Percentiles rank a stretch among this genome's conserved stretches.
These are phyloP conservation scores for Flaveria trinervia DNA, from an alignment of 129 eudicot species.

Conservation along the genomic window DNA sequence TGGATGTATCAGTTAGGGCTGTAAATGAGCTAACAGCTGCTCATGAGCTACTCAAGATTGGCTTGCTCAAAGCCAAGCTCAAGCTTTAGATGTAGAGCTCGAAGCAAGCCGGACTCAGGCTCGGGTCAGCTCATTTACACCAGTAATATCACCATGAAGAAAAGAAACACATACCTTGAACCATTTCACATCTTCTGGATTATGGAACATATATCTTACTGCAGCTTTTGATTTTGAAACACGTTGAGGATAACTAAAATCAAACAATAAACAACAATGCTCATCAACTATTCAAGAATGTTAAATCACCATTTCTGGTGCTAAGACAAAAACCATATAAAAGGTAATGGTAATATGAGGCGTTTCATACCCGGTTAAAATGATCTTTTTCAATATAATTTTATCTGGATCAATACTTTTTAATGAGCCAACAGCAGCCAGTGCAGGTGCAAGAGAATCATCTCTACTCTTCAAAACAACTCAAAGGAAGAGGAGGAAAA, in stretches of 20 bases:
- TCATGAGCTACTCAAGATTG: background rate
- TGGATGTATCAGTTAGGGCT: background rate
- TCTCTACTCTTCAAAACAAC: constrained; percentile 70
- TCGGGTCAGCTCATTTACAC: background rate
- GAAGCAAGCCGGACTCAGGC: background rate
- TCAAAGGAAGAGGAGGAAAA: constrained; percentile 78
- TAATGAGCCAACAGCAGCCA: constrained; percentile 95
- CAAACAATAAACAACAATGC: background rate
- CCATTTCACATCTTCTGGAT: constrained; percentile 97
- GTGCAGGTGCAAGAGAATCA: constrained; percentile 49
- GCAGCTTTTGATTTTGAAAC: constrained; percentile 90
- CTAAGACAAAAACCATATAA: background rate
- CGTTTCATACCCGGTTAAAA: constrained; percentile 76
- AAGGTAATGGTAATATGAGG: background rate
- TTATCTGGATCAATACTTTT: constrained; percentile 76
- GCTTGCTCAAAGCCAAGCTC: background rate
- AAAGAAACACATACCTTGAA: constrained; percentile 60
- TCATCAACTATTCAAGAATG: background rate
- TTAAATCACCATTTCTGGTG: background rate
- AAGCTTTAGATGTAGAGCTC: background rate
- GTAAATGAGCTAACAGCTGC: background rate
- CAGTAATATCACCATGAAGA: background rate
- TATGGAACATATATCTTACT: constrained; percentile 92
- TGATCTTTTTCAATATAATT: constrained; percentile 77
- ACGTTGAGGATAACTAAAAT: constrained; percentile 88